These are phyloP conservation scores for Pestalotiopsis sp. DNA, from an alignment of 2,329 filamentous ascomycete genomes.

Conservation along the genomic window DNA sequence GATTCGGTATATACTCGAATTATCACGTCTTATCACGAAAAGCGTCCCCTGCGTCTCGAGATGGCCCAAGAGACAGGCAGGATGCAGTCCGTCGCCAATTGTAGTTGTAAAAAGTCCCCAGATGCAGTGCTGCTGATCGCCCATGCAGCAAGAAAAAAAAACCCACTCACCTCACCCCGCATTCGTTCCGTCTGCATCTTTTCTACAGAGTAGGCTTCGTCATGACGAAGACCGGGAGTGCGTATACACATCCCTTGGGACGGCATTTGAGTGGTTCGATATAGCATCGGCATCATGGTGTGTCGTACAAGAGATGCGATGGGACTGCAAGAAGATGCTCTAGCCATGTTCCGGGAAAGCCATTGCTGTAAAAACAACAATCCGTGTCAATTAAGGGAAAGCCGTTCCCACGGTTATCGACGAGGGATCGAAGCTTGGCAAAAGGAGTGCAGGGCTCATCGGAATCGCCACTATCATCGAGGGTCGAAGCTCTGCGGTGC, in stretches of 20 bases:
- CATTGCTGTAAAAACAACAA: too few relatives aligned
- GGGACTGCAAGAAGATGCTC: too few relatives aligned
- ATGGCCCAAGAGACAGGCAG: not conserved
- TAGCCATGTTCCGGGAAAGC: too few relatives aligned
- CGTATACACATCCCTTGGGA: not conserved
- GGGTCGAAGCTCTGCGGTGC: too few relatives aligned
- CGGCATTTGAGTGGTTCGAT: not conserved
- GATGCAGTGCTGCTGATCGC: not conserved
- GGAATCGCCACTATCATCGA: too few relatives aligned
- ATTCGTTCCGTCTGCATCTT: not conserved
- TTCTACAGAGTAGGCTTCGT: not conserved
- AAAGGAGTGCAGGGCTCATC: too few relatives aligned
- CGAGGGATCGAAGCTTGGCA: too few relatives aligned
- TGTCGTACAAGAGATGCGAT: not conserved
- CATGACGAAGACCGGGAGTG: not conserved
- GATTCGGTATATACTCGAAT: not conserved
- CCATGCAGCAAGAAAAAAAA: not conserved
- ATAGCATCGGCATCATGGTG: not conserved
- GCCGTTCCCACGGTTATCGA: too few relatives aligned
- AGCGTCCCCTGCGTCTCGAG: not conserved
- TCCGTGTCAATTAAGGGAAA: too few relatives aligned
- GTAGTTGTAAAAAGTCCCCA: too few relatives aligned
- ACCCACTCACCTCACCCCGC: not conserved
- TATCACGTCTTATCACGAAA: constrained; percentile 10
- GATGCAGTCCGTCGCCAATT: too few relatives aligned